These are phyloP conservation scores for Zymoseptoria crescenta DNA, from an alignment of 2,329 filamentous ascomycete species.

Conservation along the genomic window DNA sequence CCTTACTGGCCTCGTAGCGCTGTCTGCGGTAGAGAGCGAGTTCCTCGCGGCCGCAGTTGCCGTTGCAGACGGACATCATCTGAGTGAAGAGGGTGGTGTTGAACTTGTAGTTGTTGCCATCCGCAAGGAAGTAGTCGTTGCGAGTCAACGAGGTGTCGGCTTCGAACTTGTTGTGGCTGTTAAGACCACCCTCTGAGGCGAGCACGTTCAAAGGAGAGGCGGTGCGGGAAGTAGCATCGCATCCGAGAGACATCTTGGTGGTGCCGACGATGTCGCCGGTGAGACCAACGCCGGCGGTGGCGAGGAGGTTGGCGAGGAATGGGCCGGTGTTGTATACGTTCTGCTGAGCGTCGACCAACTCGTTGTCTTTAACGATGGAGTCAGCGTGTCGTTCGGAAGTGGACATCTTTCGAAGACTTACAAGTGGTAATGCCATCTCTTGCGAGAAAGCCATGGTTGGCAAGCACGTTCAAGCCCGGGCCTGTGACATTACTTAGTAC, in stretches of 20 bases:
- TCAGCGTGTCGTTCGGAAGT: neutral
- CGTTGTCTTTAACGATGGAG: constrained; percentile 31
- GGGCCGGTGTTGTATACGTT: constrained; percentile 39
- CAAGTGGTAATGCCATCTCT: constrained; percentile 20
- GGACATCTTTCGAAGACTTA: neutral
- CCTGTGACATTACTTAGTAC: neutral
- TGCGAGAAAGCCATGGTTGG: constrained; percentile 36
- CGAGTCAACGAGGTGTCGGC: constrained; percentile 34
- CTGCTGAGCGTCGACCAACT: constrained; percentile 36
- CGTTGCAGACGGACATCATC: constrained; percentile 29
- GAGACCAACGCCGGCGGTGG: constrained; percentile 18
- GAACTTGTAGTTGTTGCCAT: constrained; percentile 31
- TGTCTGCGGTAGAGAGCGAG: constrained; percentile 27
- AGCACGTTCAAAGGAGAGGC: constrained; percentile 22
- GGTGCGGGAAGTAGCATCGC: constrained; percentile 35
- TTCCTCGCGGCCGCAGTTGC: constrained; percentile 30
- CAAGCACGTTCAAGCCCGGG: constrained; percentile 32
- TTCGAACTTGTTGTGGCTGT: constrained; percentile 38
- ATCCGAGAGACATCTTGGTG: constrained; percentile 35
- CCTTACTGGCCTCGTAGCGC: constrained; percentile 33
- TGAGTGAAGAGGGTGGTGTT: constrained; percentile 32
- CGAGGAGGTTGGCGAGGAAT: constrained; percentile 32
- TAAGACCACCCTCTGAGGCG: constrained; percentile 33
- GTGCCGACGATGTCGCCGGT: constrained; percentile 20
- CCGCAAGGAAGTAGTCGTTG: constrained; percentile 31